phyloP scores from a whole-genome alignment of 108 stramenopile species.

The Pelagomonas calceolata region DNA sequence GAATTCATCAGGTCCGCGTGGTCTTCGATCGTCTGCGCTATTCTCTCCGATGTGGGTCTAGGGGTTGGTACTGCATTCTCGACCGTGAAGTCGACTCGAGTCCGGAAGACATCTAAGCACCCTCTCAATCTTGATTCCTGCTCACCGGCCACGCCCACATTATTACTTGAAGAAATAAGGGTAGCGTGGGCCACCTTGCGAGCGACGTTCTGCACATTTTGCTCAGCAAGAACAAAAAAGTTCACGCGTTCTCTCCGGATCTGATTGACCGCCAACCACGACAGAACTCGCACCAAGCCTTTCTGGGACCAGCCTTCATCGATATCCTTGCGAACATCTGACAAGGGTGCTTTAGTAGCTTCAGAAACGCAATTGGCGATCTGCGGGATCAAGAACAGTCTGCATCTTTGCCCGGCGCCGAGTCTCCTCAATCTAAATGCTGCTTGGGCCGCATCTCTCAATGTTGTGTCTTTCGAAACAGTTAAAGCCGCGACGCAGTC shows the following conservation, averaged over 20 bases:
- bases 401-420: constrained; percentile 15
- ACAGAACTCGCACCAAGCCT: constrained; percentile 4
- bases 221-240: constrained; percentile 15
- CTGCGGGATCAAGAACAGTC: constrained; percentile 15
- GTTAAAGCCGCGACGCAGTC: constrained; percentile 16
- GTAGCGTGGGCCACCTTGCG: constrained; percentile 19
- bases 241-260: constrained; percentile 11
- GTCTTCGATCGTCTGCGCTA: constrained; percentile 10
- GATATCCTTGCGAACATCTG: neutral
- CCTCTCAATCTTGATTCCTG: neutral
- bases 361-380: constrained; percentile 17
- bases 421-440: constrained; percentile 22
- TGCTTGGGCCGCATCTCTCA: constrained; percentile 23
- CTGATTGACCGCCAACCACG: constrained; percentile 16
- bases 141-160: neutral
- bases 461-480: constrained; percentile 22
- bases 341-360: neutral
- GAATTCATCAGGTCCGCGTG: constrained; percentile 12
- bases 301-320: neutral
- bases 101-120: constrained; percentile 15
- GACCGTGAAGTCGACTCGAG: constrained; percentile 17
- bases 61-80: constrained; percentile 17
- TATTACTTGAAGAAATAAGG: neutral
- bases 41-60: constrained; percentile 8
- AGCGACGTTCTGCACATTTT: constrained; percentile 20